A percentile compares a stretch with the other conserved stretches of the same genome.
Conservation (phyloP, 345 rosid species). For the Arabidopsis suecica region DNA sequence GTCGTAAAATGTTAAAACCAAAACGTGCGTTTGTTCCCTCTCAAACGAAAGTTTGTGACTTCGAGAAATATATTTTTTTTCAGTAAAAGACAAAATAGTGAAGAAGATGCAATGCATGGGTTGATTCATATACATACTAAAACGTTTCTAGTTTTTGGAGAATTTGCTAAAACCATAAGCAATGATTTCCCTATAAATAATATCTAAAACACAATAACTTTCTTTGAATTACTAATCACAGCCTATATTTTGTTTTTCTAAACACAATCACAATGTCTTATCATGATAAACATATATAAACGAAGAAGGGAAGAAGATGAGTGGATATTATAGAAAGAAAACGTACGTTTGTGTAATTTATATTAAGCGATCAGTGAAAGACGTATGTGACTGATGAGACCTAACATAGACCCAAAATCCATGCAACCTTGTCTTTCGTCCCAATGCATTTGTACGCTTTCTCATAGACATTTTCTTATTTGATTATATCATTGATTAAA, state of each 20-base stretch:
- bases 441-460: conserved; percentile 58
- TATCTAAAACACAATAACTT: neutral
- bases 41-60: conserved; percentile 11
- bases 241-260: neutral
- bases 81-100: conserved; percentile 17
- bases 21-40: conserved; percentile 46
- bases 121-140: neutral
- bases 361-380: conserved; percentile 3
- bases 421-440: conserved; percentile 48
- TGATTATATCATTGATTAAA: neutral
- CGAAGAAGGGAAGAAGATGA: neutral
- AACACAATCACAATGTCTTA: neutral
- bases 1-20: conserved; percentile 26
- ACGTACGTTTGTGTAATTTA: conserved; percentile 41
- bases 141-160: conserved; percentile 14
- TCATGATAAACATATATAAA: neutral
- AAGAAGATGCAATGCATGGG: neutral
- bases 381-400: conserved; percentile 46
- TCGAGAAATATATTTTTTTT: neutral
- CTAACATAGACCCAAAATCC: conserved; percentile 51
- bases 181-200: neutral
- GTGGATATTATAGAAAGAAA: conserved; percentile 29
- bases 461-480: conserved; percentile 42
- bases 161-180: conserved; percentile 36
- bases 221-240: neutral